Conservation (phyloP, 495 filamentous ascomycete species). For the Penicillium samsonianum region DNA sequence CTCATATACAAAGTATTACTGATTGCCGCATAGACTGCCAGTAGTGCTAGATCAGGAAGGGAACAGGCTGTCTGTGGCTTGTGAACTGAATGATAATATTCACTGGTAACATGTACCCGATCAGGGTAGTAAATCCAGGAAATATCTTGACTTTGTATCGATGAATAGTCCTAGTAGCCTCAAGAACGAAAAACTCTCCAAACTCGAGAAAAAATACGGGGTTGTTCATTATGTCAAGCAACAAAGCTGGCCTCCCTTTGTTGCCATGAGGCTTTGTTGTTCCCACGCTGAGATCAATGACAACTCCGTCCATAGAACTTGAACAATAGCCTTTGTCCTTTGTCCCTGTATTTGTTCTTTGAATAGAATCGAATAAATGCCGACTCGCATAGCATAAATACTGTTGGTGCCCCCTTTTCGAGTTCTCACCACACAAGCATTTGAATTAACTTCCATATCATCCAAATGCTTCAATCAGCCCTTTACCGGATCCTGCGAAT, state of each 20-base stretch:
- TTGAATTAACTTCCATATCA: background rate
- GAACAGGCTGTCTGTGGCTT: no score
- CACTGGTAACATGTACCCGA: no score
- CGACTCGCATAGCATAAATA: background rate
- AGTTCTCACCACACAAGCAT: background rate
- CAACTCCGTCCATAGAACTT: background rate
- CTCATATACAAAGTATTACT: no score
- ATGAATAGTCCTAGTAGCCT: no score
- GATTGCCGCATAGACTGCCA: no score
- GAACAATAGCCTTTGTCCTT: background rate
- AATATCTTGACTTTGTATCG: no score
- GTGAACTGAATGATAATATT: no score
- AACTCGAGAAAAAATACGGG: no score
- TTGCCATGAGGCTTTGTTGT: background rate
- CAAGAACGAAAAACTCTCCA: no score
- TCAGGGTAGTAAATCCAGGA: no score
- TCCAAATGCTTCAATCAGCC: background rate
- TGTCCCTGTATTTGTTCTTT: background rate
- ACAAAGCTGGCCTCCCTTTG: background rate
- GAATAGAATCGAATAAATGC: background rate
- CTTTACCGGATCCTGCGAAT: background rate
- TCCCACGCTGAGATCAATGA: background rate
- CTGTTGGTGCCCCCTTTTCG: background rate
- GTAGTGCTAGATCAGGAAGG: no score
- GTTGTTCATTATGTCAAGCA: no score